phyloP scores from a whole-genome alignment of 495 filamentous ascomycete genomes.

The Penicillium subrubescens region DNA sequence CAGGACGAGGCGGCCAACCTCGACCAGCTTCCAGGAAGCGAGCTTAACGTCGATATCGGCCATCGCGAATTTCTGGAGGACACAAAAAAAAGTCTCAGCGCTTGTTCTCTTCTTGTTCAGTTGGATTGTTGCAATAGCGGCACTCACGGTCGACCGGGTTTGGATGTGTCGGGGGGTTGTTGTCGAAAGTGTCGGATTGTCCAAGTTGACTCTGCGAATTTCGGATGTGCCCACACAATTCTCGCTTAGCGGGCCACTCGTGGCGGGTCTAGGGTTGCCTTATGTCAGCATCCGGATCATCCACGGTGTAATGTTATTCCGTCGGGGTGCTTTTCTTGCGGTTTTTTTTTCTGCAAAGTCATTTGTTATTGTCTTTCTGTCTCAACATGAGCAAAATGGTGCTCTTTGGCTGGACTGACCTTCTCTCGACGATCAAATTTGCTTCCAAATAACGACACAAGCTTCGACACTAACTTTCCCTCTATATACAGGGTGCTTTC shows the following conservation, averaged over 20 bases:
- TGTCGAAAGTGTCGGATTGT: conserved; percentile 52
- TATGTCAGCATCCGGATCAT: conserved; percentile 19
- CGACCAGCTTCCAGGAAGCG: conserved; percentile 84
- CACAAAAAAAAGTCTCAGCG: conserved; percentile 25
- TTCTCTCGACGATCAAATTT: background rate
- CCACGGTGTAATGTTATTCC: conserved; percentile 24
- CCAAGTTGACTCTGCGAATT: conserved; percentile 47
- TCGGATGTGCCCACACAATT: conserved; percentile 45
- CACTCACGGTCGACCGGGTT: conserved; percentile 53
- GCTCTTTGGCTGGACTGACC: conserved; percentile 4
- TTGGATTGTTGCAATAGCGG: conserved; percentile 12
- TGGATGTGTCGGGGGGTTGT: conserved; percentile 45
- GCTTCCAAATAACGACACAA: background rate
- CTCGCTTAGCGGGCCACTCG: conserved; percentile 38
- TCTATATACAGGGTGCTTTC: conserved; percentile 11
- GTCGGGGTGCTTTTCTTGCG: conserved; percentile 17
- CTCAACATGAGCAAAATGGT: conserved; percentile 17
- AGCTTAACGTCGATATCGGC: conserved; percentile 72
- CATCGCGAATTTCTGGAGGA: conserved; percentile 52
- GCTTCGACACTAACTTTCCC: conserved; percentile 2
- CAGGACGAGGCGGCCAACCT: conserved; percentile 94
- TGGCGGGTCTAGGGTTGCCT: conserved; percentile 44
- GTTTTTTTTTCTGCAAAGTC: conserved; percentile 29
- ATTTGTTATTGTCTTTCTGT: conserved; percentile 6
- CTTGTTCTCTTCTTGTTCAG: conserved; percentile 12